A percentile compares a stretch with the other conserved stretches of the same genome.
phyloP scores from a whole-genome alignment of 306 rosid species.

The Alnus rubra region DNA sequence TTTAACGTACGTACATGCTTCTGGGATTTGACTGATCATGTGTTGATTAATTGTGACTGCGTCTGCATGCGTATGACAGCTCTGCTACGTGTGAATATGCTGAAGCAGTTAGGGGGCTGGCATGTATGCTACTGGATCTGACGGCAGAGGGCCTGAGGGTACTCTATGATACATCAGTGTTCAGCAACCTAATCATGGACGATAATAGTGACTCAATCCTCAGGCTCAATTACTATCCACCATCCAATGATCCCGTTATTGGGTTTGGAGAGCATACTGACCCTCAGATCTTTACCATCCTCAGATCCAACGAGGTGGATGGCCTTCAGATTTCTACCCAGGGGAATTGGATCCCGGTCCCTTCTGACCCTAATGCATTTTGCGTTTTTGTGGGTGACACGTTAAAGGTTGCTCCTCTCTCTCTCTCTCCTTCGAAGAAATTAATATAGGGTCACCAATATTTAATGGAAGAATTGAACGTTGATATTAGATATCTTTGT shows the following conservation, averaged over 20 bases:
- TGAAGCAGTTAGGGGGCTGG: conserved; percentile 52
- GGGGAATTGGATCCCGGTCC: conserved; percentile 44
- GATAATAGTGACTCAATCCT: conserved; percentile 62
- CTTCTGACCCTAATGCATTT: conserved; percentile 66
- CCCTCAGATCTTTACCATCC: conserved; percentile 80
- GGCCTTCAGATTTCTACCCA: conserved; percentile 26
- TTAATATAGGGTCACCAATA: no score
- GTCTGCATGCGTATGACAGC: conserved; percentile 44
- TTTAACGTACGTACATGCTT: background rate
- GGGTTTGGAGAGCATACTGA: conserved; percentile 85
- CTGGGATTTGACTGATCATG: background rate
- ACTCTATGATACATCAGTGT: conserved; percentile 47
- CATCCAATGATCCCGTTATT: conserved; percentile 21
- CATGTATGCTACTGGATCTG: conserved; percentile 69
- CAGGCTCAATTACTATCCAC: conserved; percentile 80
- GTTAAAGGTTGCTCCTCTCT: background rate
- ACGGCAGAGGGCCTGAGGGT: conserved; percentile 63
- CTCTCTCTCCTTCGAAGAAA: background rate
- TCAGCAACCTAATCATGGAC: conserved; percentile 57
- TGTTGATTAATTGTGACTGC: background rate
- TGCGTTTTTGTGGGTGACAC: conserved; percentile 76
- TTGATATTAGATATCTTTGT: no score
- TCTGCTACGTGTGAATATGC: conserved; percentile 43
- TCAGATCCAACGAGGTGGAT: conserved; percentile 74
- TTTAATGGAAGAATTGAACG: no score